Evolutionary conservation across 2,329 filamentous ascomycete species (phyloP).

Genomic region (Plectosphaerella plurivora): DNA sequence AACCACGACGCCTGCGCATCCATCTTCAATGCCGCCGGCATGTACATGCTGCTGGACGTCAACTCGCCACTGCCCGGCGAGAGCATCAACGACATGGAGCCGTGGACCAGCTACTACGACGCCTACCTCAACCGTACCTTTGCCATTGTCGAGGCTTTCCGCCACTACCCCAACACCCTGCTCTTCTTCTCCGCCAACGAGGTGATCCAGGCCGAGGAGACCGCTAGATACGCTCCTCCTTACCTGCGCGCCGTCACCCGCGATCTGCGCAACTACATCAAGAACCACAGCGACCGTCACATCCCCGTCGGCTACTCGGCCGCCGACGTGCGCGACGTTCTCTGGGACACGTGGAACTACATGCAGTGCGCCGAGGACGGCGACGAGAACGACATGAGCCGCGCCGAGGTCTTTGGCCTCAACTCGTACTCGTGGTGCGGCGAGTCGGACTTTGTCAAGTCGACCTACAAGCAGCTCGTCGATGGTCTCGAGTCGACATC

Average conservation of each 20-base stretch:
- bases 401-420: constrained; percentile 71
- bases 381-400: constrained; percentile 54
- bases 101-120: constrained; percentile 56
- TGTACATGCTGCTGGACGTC: constrained; percentile 66
- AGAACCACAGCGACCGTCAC: constrained; percentile 60
- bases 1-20: constrained; percentile 65
- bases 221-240: constrained; percentile 58
- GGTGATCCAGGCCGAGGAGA: constrained; percentile 66
- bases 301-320: constrained; percentile 80
- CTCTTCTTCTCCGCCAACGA: constrained; percentile 83
- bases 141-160: constrained; percentile 63
- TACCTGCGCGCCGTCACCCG: constrained; percentile 72
- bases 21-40: constrained; percentile 65
- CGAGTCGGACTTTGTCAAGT: constrained; percentile 56
- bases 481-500: constrained; percentile 60
- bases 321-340: constrained; percentile 69
- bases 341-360: constrained; percentile 73
- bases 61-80: constrained; percentile 60
- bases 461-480: constrained; percentile 60
- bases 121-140: constrained; percentile 63
- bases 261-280: constrained; percentile 78
- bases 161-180: constrained; percentile 64
- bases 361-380: constrained; percentile 60
- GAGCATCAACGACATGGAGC: constrained; percentile 48
- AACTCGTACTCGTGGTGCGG: constrained; percentile 72